Conservation (phyloP, 2,329 filamentous ascomycete species). For the Daldinia sp. region DNA sequence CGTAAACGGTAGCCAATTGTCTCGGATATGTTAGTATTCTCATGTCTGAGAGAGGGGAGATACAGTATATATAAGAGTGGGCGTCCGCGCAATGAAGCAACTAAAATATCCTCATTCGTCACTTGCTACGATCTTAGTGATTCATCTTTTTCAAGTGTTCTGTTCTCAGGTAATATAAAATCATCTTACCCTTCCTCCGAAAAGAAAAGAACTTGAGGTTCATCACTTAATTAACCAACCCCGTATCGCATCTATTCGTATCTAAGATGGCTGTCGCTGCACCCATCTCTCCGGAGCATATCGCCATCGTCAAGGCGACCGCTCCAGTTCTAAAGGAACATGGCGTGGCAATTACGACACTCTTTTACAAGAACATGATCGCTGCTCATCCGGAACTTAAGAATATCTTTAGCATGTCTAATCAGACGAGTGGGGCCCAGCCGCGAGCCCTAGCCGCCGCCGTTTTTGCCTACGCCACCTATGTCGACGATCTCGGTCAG, state of each 20-base stretch:
- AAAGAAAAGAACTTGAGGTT: not conserved
- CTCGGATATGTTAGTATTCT: constrained; percentile 7
- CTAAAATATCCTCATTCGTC: not conserved
- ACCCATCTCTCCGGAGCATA: constrained; percentile 71
- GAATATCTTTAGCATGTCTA: constrained; percentile 77
- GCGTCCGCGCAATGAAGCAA: constrained; percentile 1
- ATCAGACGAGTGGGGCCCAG: constrained; percentile 76
- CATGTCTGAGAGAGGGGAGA: constrained; percentile 7
- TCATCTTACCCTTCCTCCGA: not conserved
- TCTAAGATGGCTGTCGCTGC: constrained; percentile 60
- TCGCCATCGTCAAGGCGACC: constrained; percentile 80
- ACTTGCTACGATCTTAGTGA: constrained; percentile 15
- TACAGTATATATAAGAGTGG: constrained; percentile 28
- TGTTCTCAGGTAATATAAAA: not conserved
- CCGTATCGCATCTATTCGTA: constrained; percentile 20
- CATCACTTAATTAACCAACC: not conserved
- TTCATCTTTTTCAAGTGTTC: not conserved
- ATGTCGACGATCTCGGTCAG: constrained; percentile 76
- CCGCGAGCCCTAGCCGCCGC: constrained; percentile 75
- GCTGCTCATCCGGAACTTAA: constrained; percentile 72
- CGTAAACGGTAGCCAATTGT: constrained; percentile 23
- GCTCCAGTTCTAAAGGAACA: constrained; percentile 77
- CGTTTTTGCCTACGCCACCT: constrained; percentile 77
- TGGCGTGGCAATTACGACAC: constrained; percentile 75
- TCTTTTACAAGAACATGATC: constrained; percentile 79